A percentile compares a stretch with the other conserved stretches of the same genome.
These are phyloP conservation scores for Talaromyces liani DNA, from an alignment of 495 filamentous ascomycete species.

Conservation along the genomic window DNA sequence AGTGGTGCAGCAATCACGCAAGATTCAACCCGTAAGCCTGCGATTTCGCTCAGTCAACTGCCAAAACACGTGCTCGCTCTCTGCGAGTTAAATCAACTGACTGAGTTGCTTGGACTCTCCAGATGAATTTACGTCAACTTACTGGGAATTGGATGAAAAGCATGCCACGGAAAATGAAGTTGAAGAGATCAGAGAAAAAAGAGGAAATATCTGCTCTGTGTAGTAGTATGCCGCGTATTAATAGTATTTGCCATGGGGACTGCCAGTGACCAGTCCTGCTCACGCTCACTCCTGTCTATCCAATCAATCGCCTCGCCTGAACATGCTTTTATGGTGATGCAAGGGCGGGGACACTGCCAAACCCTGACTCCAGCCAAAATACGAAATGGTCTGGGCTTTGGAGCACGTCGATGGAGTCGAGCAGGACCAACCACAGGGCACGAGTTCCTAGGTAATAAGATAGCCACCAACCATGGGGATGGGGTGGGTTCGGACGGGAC, in stretches of 20 bases:
- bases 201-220: background rate
- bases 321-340: background rate
- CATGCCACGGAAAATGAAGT: background rate
- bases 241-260: background rate
- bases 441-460: background rate
- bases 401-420: background rate
- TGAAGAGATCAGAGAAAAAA: background rate
- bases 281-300: background rate
- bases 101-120: background rate
- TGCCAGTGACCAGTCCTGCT: background rate
- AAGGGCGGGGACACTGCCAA: conserved; percentile 1
- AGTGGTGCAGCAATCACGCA: conserved; percentile 2
- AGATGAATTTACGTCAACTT: background rate
- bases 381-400: background rate
- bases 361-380: conserved; percentile 3
- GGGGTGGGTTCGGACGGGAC: background rate
- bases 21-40: background rate
- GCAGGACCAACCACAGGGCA: background rate
- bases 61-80: background rate
- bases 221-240: background rate
- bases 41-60: background rate
- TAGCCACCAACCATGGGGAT: background rate
- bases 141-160: background rate
- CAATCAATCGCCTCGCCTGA: background rate
- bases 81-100: background rate